Conservation (phyloP, 2,329 filamentous ascomycete species). For the Fusarium sp. region DNA sequence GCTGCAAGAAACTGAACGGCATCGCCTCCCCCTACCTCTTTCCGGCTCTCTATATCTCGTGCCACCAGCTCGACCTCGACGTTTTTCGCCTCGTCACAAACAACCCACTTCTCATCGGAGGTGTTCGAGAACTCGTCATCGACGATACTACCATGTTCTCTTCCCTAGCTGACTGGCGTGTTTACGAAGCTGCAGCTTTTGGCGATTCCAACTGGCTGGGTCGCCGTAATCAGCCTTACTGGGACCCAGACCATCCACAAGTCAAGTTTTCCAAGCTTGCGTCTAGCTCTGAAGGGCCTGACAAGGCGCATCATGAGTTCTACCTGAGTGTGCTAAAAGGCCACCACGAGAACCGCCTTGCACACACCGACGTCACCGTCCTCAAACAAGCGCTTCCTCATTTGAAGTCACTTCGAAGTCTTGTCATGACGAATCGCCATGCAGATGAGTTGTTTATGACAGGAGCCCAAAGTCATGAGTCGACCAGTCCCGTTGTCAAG, state of each 20-base stretch:
- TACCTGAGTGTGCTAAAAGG: neutral
- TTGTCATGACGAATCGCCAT: neutral
- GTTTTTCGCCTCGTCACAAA: neutral
- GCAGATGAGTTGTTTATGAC: rapidly evolving
- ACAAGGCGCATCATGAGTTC: rapidly evolving
- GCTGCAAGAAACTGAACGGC: neutral
- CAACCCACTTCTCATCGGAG: constrained; percentile 7
- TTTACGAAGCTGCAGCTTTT: neutral
- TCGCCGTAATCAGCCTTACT: no score
- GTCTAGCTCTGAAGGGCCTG: neutral
- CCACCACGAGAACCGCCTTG: neutral
- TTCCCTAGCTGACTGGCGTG: neutral
- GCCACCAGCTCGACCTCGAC: constrained; percentile 21
- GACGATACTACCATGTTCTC: neutral
- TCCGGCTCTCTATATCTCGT: constrained; percentile 11
- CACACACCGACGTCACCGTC: neutral
- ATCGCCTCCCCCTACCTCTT: constrained; percentile 1
- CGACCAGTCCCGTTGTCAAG: neutral
- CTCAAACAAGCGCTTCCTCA: neutral
- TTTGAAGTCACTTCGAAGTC: neutral
- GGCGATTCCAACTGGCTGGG: no score
- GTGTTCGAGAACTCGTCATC: constrained; percentile 19
- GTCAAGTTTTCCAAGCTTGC: no score
- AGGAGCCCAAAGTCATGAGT: neutral
- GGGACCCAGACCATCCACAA: no score